Evolutionary conservation across 2,329 filamentous ascomycete genomes (phyloP), one percentile per base, ranked within the genome.

Genomic region (Aschersonia sp.): DNA sequence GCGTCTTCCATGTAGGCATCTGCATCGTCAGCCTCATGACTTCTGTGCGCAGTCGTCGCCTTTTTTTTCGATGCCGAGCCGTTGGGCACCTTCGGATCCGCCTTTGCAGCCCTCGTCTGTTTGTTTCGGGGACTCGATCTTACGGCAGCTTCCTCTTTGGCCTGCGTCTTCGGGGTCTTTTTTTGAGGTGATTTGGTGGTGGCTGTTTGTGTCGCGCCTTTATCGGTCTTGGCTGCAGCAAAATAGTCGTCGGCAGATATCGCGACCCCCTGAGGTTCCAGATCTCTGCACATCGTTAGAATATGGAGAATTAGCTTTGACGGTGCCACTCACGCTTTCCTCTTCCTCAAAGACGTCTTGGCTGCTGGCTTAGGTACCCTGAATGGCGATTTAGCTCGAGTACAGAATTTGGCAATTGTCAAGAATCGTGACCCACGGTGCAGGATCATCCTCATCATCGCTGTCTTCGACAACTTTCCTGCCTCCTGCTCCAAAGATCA

Each of bases 391-490:
- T 22, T 22, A 22, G 22, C 22, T 22, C 22, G 22, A 22, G 22
- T 22, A 22, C 22, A 22, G 22, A 22, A 22, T 22, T 22, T 22
- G 22, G 22, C 22, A 22, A 22, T 22, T 22, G 22, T 22, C 22
- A 22, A 22, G 22, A 47, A 41, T 45, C 46, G 44, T 45, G 79
- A 75, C 71, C 63, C 49, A 72, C 62, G 41, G 66, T 67, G 14
- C 40, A 42, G 40, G 7, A 35, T 56, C 56, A 41, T 85, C 83
- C 32, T 89, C 86, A 48, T 89, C 85, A 42, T 85, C 83, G 53
- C 86, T 90, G 52, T 94, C 87, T 51, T 88, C 79, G 44, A 92
- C 68, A 37, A 94, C 76, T 58, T 84, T 88, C 49, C 84, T 78
- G 45, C 64, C 70, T 57, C 71, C 69, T 75, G 31, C 47, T 11